Evolutionary conservation across 148 eudicot species (phyloP), one percentile per base, ranked within the genome.

Genomic region (Beta vulgaris): DNA sequence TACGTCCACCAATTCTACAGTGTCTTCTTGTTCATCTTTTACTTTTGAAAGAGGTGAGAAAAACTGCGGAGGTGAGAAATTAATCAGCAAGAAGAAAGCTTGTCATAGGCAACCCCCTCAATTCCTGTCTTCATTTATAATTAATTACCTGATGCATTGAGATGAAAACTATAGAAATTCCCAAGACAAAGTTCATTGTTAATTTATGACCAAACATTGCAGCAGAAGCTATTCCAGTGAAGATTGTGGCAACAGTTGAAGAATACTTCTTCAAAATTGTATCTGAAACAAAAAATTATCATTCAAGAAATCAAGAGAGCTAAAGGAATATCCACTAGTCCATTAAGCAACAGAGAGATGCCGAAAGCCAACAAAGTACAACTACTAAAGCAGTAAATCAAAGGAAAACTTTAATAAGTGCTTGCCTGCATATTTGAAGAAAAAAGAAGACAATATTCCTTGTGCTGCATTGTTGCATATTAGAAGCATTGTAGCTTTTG

Each of bases 211-310:
- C 98, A 85, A 95, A 95, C 81, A 95, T 68, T 72, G 84, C 86
- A 76, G 98, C 97, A 69, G 98, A 95, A 74, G 96, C 93, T 69
- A 95, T 85, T 77, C 98, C 98, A 28, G 98, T 95, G 78, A 95
- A 91, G 72, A 93, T 91, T 53, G 97, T 89, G 73, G 96, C 94
- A 72, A 91, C 96, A 71, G 93, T 91, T 74, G 98, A 93, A 21
- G 98, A 93, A 78, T 93, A 93, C 85, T 93, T 93, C 91, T 93
- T 93, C 87, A 93, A 79, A 77, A 93, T 93, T 59, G 98, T 85
- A 87, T 93, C 98, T 93, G 89, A 44, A 60, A 36, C 70, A 69
- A 75, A 54, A 18, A 68, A 49, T 53, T 25, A 28, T 23, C 64
- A 46, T 2, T 19, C 49, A 61, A 8, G 31, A 60, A 60, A 40